Base-by-base conservation (phyloP, 768 basidiomycete species). In the Mycena chlorophos region DNA sequence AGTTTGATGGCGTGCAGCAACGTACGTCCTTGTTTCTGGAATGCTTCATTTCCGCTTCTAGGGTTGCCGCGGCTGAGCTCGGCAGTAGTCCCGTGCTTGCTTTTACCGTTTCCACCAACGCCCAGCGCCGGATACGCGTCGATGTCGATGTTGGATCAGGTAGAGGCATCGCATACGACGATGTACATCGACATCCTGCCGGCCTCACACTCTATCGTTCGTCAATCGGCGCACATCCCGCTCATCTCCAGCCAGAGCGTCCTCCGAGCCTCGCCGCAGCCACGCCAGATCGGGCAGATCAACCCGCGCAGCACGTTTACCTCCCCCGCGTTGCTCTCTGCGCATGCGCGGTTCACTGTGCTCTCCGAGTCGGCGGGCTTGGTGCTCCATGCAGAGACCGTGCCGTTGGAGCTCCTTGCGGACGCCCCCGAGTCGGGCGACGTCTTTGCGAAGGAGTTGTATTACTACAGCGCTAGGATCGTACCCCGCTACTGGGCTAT, bases 241-340 rank as follows among this genome's bases (percentile, higher is more conserved):
- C 22, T 20, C n/a, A 6, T 16, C 40, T 20, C 40, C 40, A 42
- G 8, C 8, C 14, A 42, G 20, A 42, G 22, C 62, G 38, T 42
- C 59, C 61, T 55, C 55, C 52, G 59, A 48, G 57, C 75, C 84
- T 42, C 40, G 8, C 40, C 20, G 8, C 40, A 42, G 8, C 40
- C 40, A 31, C 85, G 86, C 31, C 78, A 75, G 23, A 72, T 89
- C 51, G 71, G 70, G 14, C 69, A 75, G 37, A 87, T 89, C 55
- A 84, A 89, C 64, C 85, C 87, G 0, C 83, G 83, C 3, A 75
- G 89, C 19, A 85, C 87, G 16, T 83, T 89, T 57, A 68, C 81
- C 30, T 80, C 86, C 2, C 75, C 69, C 3, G 69, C 76, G 2
- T 63, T 72, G 2, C 72, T 86, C 38, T 65, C 72, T 14, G 84